Percentiles rank a stretch among this genome's conserved stretches.
Conservation (phyloP, 2,329 filamentous ascomycete genomes). For the Lachnellula subtilissima region DNA sequence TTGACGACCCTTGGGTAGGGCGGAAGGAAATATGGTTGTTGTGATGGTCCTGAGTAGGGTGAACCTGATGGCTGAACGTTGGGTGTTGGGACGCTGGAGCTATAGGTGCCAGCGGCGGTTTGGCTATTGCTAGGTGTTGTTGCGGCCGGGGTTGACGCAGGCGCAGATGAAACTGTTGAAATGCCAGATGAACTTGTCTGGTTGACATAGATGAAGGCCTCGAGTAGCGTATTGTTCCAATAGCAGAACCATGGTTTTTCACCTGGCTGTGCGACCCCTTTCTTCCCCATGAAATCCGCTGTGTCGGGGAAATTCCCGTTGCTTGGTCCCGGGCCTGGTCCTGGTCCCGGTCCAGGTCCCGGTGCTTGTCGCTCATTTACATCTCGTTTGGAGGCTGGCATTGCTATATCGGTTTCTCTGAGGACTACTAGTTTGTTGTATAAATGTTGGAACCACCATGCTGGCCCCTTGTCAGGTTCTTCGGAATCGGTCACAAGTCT, state of each 20-base stretch:
- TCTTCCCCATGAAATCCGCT: slow-evolving; percentile 17
- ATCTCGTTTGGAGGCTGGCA: slow-evolving; percentile 16
- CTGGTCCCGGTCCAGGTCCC: too few relatives aligned
- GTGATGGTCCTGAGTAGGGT: slow-evolving; percentile 6
- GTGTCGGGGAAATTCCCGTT: not conserved
- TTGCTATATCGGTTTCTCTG: slow-evolving; percentile 16
- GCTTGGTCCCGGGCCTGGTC: too few relatives aligned
- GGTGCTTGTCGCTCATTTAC: not conserved
- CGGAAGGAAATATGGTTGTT: slow-evolving; percentile 26
- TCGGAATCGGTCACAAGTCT: slow-evolving; percentile 53
- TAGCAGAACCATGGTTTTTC: slow-evolving; percentile 65
- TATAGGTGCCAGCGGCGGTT: slow-evolving; percentile 3
- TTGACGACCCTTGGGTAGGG: slow-evolving; percentile 57
- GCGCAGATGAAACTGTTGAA: not conserved
- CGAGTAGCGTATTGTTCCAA: slow-evolving; percentile 63
- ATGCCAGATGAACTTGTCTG: slow-evolving; percentile 31
- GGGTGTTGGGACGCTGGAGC: slow-evolving; percentile 28
- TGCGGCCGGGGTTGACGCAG: slow-evolving; percentile 3
- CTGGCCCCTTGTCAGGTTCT: slow-evolving; percentile 52
- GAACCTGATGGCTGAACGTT: slow-evolving; percentile 10
- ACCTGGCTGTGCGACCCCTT: slow-evolving; percentile 42
- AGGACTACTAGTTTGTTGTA: slow-evolving; percentile 63
- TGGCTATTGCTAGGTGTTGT: not conserved
- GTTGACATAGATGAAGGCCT: slow-evolving; percentile 62
- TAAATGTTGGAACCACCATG: slow-evolving; percentile 56